Evolutionary conservation across 2,329 filamentous ascomycete species (phyloP).

Genomic region (Hypoxylon sp.): DNA sequence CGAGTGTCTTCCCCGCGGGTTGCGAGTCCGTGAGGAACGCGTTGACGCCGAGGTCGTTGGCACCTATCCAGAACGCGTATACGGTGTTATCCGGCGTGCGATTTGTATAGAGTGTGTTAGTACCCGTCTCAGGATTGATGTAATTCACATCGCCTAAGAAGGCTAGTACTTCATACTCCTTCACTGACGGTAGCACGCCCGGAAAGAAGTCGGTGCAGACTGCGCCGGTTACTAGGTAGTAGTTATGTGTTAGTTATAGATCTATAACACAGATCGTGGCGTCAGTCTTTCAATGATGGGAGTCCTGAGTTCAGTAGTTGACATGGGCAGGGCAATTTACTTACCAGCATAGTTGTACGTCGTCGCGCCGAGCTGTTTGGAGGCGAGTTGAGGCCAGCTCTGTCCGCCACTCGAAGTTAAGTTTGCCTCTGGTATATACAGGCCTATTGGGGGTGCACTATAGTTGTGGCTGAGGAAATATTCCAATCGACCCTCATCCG

Average conservation of each 20-base stretch:
- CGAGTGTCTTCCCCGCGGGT: slow-evolving; percentile 67
- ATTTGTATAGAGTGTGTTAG: slow-evolving; percentile 59
- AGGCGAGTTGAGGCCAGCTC: slow-evolving; percentile 77
- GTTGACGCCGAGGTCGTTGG: slow-evolving; percentile 79
- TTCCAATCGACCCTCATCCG: slow-evolving; percentile 76
- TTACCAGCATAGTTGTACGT: slow-evolving; percentile 75
- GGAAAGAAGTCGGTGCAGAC: slow-evolving; percentile 73
- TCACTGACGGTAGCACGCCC: slow-evolving; percentile 68
- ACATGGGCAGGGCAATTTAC: slow-evolving; percentile 5
- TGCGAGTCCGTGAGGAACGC: slow-evolving; percentile 78
- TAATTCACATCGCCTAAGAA: slow-evolving; percentile 66
- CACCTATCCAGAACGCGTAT: slow-evolving; percentile 85
- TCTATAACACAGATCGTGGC: background rate
- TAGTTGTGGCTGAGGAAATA: slow-evolving; percentile 75
- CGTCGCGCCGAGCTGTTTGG: slow-evolving; percentile 69
- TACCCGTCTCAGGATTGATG: slow-evolving; percentile 40
- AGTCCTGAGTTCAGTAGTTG: background rate
- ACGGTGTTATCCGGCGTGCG: slow-evolving; percentile 72
- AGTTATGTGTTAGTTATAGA: slow-evolving; percentile 5
- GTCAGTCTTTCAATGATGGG: background rate
- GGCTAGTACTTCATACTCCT: slow-evolving; percentile 72
- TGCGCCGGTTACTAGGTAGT: slow-evolving; percentile 71
- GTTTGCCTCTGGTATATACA: slow-evolving; percentile 62
- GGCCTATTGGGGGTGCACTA: slow-evolving; percentile 73
- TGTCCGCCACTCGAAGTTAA: slow-evolving; percentile 75